These are phyloP conservation scores for Rhizopus delemar DNA, from an alignment of 371 early-diverging fungal genomes.

Conservation along the genomic window DNA sequence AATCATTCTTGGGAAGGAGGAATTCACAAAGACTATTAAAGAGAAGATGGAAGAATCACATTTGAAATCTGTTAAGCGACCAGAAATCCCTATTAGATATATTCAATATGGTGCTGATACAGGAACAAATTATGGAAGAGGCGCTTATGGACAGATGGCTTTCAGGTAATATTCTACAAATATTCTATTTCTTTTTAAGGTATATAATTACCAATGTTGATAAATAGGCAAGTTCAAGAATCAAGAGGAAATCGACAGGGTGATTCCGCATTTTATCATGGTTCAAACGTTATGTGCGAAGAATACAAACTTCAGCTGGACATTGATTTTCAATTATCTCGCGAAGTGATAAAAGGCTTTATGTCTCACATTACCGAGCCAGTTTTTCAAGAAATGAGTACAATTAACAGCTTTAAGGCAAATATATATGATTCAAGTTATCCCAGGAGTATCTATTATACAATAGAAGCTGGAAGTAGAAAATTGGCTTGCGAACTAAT, in stretches of 20 bases:
- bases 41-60: neutral
- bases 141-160: conserved; percentile 4
- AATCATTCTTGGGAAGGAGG: conserved; percentile 24
- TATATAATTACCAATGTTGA: neutral
- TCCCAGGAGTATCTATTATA: conserved; percentile 34
- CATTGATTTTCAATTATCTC: neutral
- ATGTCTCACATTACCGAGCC: conserved; percentile 12
- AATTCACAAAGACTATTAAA: conserved; percentile 22
- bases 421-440: conserved; percentile 3
- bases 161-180: conserved; percentile 37
- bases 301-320: neutral
- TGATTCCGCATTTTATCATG: conserved; percentile 51
- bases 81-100: conserved; percentile 26
- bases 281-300: neutral
- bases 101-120: conserved; percentile 29
- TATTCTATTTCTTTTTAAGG: conserved; percentile 19
- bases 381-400: conserved; percentile 4
- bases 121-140: conserved; percentile 27
- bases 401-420: conserved; percentile 7
- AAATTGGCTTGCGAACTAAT: conserved; percentile 37
- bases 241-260: conserved; percentile 68
- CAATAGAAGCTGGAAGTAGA: conserved; percentile 46
- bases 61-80: conserved; percentile 9
- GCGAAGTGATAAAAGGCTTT: neutral
- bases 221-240: conserved; percentile 54